phyloP scores from a whole-genome alignment of 169 alveolate genomes.

The Plasmodium blacklocki region DNA sequence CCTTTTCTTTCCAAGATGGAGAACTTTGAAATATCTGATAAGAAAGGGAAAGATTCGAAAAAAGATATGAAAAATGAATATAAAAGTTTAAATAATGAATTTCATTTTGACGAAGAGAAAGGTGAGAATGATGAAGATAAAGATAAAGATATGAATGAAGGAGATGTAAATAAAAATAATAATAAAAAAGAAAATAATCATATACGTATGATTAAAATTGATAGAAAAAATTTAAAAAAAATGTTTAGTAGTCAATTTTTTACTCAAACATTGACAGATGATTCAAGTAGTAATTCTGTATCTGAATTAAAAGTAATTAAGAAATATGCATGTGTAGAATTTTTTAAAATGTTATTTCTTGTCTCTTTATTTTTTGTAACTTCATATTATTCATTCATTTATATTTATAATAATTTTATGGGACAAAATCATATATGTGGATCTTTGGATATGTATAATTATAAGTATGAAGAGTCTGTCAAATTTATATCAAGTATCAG shows the following conservation, averaged over 20 bases:
- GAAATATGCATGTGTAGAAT: slow-evolving; percentile 36
- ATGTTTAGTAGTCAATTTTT: slow-evolving; percentile 71
- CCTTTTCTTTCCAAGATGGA: slow-evolving; percentile 71
- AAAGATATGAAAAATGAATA: slow-evolving; percentile 52
- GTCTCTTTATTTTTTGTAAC: slow-evolving; percentile 15
- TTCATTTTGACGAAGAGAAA: slow-evolving; percentile 41
- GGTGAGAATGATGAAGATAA: slow-evolving; percentile 27
- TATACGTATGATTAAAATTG: slow-evolving; percentile 56
- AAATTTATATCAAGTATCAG: slow-evolving; percentile 34
- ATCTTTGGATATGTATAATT: slow-evolving; percentile 39
- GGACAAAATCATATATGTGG: slow-evolving; percentile 21
- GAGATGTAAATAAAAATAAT: background rate
- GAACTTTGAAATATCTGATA: slow-evolving; percentile 58
- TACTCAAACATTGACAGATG: slow-evolving; percentile 67
- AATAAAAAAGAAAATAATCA: slow-evolving; percentile 2
- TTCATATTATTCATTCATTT: slow-evolving; percentile 48
- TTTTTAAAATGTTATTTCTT: slow-evolving; percentile 27
- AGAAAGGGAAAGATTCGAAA: slow-evolving; percentile 23
- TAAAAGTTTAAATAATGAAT: slow-evolving; percentile 62
- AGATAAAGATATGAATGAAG: slow-evolving; percentile 5
- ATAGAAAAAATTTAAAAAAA: slow-evolving; percentile 53
- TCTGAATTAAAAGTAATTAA: slow-evolving; percentile 28
- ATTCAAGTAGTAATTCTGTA: slow-evolving; percentile 24
- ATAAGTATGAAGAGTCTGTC: slow-evolving; percentile 37
- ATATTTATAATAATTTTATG: slow-evolving; percentile 22